Evolutionary conservation across 148 eudicot species (phyloP), one percentile per base, ranked within the genome.

Genomic region (Rhododendron williamsianum): DNA sequence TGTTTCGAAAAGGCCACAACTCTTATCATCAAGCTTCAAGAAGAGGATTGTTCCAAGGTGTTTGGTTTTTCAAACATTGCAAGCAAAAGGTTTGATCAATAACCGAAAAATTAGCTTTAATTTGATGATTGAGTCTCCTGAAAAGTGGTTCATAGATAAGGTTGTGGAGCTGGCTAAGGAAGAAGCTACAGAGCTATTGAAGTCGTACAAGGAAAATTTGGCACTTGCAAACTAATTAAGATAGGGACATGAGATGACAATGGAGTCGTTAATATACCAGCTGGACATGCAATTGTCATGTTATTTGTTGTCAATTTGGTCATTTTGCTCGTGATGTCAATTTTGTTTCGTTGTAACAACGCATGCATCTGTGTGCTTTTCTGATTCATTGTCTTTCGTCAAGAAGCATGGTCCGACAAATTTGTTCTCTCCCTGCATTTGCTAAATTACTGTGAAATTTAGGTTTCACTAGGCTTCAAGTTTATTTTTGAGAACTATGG

Each of bases 11-110:
- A 12, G 52, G 48, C 90, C 90, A 6, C 16, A 8, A 1, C 46
- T 86, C 30, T 5, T 89, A 21, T 5, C 18, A 10, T 63, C 10
- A 18, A 89, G 85, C 82, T 48, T 89, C 16, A 81, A 81, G 48
- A 89, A 69, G 63, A 84, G 88, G 84, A 89, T 84, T 35, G 69
- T 63, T 43, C 90, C 88, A 10, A 84, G 90, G 87, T 87, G 86
- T 12, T 81, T 19, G 6, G 86, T 89, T 41, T 77, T 30, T 43
- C 33, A 82, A 45, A 6, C 73, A 84, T 35, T 89, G 71, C 45
- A 69, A 27, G 81, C 73, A 1, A 86, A 78, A 74, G 87, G 90
- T 81, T 23, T 49, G 19, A 51, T 88, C 46, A 19, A 76, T n/a
- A 25, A 25, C 16, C 71, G 63, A 7, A 45, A 85, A 36, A 41